A percentile compares a stretch with the other conserved stretches of the same genome.
phyloP scores from a whole-genome alignment of 1,284 basidiomycete species.

The Cryptococcus amylolentus region DNA sequence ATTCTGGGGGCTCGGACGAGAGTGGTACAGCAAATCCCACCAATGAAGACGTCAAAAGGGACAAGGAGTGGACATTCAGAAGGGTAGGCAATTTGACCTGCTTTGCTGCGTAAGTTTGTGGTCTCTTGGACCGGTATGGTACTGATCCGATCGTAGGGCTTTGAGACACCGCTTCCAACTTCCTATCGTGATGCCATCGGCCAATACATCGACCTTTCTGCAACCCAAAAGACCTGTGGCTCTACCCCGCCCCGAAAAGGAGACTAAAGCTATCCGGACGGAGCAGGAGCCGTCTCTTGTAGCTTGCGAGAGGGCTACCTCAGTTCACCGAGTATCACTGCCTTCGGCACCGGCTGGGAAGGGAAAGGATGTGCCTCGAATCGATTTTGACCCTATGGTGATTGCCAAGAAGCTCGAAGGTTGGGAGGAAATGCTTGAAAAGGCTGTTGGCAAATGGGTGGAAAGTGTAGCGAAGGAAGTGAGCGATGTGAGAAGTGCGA shows the following conservation, averaged over 20 bases:
- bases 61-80: slow-evolving; percentile 46
- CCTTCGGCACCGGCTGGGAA: not conserved
- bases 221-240: slow-evolving; percentile 7
- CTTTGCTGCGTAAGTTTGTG: slow-evolving; percentile 46
- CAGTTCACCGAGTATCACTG: not conserved
- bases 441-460: slow-evolving; percentile 34
- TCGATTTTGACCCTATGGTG: slow-evolving; percentile 43
- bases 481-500: slow-evolving; percentile 6
- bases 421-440: slow-evolving; percentile 37
- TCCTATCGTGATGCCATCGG: slow-evolving; percentile 30
- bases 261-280: not conserved
- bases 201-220: slow-evolving; percentile 9
- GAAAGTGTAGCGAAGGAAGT: slow-evolving; percentile 29
- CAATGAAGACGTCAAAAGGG: slow-evolving; percentile 15
- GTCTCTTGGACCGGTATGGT: not conserved
- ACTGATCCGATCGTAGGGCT: slow-evolving; percentile 24
- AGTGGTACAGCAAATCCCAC: not conserved
- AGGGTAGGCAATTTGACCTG: slow-evolving; percentile 43
- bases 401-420: slow-evolving; percentile 37
- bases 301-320: slow-evolving; percentile 1
- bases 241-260: not conserved
- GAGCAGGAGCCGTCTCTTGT: not conserved
- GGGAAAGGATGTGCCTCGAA: slow-evolving; percentile 9
- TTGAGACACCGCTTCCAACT: slow-evolving; percentile 42
- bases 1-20: not conserved